Evolutionary conservation across 768 basidiomycete species (phyloP).

Genomic region (Collybiopsis confluens): DNA sequence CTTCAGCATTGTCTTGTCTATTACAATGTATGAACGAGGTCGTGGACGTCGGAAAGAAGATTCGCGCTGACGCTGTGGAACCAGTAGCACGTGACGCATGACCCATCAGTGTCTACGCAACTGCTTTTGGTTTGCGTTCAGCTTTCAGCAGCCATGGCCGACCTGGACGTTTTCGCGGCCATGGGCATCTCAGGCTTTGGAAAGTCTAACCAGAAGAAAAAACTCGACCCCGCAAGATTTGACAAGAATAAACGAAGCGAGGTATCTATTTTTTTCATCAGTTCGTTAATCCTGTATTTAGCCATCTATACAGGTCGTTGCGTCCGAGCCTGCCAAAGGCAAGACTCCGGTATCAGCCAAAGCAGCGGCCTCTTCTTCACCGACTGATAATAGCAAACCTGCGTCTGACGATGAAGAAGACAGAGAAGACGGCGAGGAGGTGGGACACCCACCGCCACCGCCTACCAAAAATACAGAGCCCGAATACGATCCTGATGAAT

Average conservation of each 20-base stretch:
- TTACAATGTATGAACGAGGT: not conserved
- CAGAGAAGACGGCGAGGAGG: not conserved
- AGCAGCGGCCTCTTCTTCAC: conserved; percentile 20
- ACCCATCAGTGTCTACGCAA: not conserved
- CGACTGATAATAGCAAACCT: conserved; percentile 4
- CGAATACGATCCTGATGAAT: conserved; percentile 52
- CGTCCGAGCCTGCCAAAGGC: not conserved
- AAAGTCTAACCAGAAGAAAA: conserved; percentile 60
- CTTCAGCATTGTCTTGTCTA: conserved; percentile 41
- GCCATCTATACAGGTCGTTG: not conserved
- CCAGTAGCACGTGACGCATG: not conserved
- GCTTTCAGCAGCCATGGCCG: conserved; percentile 27
- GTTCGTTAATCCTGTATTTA: not conserved
- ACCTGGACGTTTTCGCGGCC: conserved; percentile 69
- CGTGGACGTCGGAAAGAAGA: not conserved
- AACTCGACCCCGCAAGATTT: conserved; percentile 73
- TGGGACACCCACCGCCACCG: conserved; percentile 12
- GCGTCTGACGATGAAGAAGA: conserved; percentile 1
- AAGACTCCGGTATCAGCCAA: not conserved
- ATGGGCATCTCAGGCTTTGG: conserved; percentile 88
- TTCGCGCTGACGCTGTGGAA: not conserved
- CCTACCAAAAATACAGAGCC: conserved; percentile 35
- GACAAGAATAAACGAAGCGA: conserved; percentile 68
- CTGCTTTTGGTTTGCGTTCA: not conserved
- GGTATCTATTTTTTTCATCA: conserved; percentile 10